Base-by-base conservation (phyloP, 257 asterid genomes). In the Phtheirospermum japonicum region DNA sequence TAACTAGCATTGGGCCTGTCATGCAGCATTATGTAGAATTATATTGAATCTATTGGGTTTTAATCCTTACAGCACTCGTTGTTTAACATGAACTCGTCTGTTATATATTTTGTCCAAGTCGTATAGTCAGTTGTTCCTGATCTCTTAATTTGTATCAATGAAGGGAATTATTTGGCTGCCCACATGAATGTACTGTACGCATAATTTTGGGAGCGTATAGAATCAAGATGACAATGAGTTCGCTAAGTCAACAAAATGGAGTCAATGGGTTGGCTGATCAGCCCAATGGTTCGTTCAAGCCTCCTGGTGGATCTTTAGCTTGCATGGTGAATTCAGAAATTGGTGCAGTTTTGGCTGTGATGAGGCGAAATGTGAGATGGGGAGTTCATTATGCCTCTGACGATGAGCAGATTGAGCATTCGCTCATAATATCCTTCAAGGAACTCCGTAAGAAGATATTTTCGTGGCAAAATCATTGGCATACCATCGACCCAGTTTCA, bases 301-400 rank as follows among this genome's bases (percentile, higher is more conserved):
- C 84, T 57, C 76, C 96, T 28, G 82, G 82, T 31, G 87, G 83
- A 59, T 84, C 98, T 72, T 77, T 88, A 66, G 95, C 95, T 57
- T 91, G 96, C 56, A 85, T 85, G 79, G 79, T 91, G 70, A 88
- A 81, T 76, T 86, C 98, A 63, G 98, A 91, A 78, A 88, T 91
- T 46, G 95, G 95, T 64, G 95, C 95, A 2, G 98, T 91, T 73
- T 82, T 88, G 85, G 94, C 98, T 56, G 98, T 91, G 63, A 91
- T 91, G 97, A 84, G 97, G 84, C 82, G 98, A 77, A 91, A 91
- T 68, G 98, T 91, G 63, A 83, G 97, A 63, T 91, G 98, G 97
- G 96, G 97, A 70, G 84, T 80, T 65, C 93, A 71, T 62, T 91
- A 88, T 81, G 95, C 79, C 23, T 75, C 78, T 63, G 92, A 80